These are phyloP conservation scores for Leishmania aethiopica DNA, from an alignment of 208 protist genomes.

Conservation along the genomic window DNA sequence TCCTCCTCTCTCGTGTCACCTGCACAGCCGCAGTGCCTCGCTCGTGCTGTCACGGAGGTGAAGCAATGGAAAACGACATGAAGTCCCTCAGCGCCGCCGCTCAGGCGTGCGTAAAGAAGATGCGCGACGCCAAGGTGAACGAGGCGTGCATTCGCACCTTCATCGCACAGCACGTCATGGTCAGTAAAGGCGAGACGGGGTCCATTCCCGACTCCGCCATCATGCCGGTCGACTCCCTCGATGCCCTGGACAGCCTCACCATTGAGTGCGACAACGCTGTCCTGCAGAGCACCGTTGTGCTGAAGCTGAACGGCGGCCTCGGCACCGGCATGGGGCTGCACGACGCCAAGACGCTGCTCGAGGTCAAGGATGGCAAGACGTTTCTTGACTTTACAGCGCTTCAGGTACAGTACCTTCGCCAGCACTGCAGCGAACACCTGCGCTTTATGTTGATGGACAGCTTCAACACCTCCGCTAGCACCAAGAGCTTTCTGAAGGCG, in stretches of 20 bases:
- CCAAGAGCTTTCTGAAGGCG: slow-evolving; percentile 64
- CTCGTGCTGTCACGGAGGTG: neutral
- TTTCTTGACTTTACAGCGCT: slow-evolving; percentile 98
- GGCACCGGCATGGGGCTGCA: slow-evolving; percentile 91
- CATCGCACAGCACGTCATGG: slow-evolving; percentile 52
- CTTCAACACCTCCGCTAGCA: slow-evolving; percentile 97
- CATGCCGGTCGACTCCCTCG: slow-evolving; percentile 43
- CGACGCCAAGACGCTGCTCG: slow-evolving; percentile 92
- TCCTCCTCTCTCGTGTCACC: neutral
- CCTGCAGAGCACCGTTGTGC: slow-evolving; percentile 90
- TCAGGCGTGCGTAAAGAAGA: slow-evolving; percentile 68
- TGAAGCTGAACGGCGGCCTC: slow-evolving; percentile 98
- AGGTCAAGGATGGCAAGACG: slow-evolving; percentile 90
- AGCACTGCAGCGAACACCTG: slow-evolving; percentile 81
- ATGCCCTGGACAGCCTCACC: slow-evolving; percentile 43
- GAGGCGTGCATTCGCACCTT: slow-evolving; percentile 73
- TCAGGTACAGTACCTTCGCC: slow-evolving; percentile 94
- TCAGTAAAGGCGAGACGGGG: slow-evolving; percentile 52
- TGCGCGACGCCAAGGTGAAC: slow-evolving; percentile 58
- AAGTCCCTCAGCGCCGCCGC: slow-evolving; percentile 42
- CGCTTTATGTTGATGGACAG: slow-evolving; percentile 99
- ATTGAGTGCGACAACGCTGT: slow-evolving; percentile 30
- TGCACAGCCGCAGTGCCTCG: neutral
- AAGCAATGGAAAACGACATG: slow-evolving; percentile 26
- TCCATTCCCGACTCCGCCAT: slow-evolving; percentile 60